Evolutionary conservation across 163 green algal species (phyloP).

Genomic region (Scenedesmus sp.): DNA sequence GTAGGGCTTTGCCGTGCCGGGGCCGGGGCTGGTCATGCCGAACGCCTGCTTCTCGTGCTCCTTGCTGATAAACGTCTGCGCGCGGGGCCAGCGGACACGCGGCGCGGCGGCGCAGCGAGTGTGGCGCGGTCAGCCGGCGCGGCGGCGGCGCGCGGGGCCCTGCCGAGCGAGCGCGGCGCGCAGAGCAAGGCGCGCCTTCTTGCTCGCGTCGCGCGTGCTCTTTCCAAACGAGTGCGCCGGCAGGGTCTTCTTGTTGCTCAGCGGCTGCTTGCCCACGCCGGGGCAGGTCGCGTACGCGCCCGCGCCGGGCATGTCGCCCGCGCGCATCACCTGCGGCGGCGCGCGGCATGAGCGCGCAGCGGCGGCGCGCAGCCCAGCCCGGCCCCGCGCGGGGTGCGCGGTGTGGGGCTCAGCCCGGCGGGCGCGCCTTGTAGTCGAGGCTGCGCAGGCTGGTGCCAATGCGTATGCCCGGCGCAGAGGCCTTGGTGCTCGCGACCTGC

Average conservation of each 20-base stretch:
- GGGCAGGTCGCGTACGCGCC: constrained; percentile 63
- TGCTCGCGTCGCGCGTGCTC: constrained; percentile 61
- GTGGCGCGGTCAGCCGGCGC: no score
- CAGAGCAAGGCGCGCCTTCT: constrained; percentile 51
- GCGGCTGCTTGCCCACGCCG: constrained; percentile 61
- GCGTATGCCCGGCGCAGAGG: constrained; percentile 40
- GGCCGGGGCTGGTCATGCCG: constrained; percentile 62
- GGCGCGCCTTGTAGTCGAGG: constrained; percentile 27
- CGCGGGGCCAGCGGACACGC: no score
- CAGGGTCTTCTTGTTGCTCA: constrained; percentile 70
- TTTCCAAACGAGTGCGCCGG: constrained; percentile 70
- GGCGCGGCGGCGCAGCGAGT: no score
- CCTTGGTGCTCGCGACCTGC: constrained; percentile 49
- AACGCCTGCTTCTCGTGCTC: constrained; percentile 73
- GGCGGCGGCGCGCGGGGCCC: no score
- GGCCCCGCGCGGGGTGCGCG: no score
- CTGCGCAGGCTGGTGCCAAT: constrained; percentile 40
- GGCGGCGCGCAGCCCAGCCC: no score
- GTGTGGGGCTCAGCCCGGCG: not conserved
- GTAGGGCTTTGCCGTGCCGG: constrained; percentile 53
- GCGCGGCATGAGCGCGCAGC: not conserved
- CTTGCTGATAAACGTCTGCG: constrained; percentile 70
- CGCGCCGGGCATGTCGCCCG: constrained; percentile 61
- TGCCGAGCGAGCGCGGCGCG: no score
- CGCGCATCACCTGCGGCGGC: constrained; percentile 38